Evolutionary conservation across 371 early-diverging fungal genomes (phyloP).

Genomic region (Circinella umbellata): DNA sequence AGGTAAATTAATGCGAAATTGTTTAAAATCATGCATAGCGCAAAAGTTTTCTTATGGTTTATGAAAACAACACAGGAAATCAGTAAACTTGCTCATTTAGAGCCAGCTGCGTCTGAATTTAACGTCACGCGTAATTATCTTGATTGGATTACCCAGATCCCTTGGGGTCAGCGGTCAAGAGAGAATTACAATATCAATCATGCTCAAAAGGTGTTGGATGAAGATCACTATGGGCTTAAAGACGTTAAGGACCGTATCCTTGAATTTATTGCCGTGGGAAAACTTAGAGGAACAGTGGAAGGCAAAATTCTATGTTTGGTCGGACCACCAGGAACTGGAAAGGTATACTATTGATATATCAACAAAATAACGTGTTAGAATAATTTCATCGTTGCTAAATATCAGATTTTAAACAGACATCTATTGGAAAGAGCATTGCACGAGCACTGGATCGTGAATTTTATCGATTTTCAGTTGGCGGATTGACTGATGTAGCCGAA

Average conservation of each 20-base stretch:
- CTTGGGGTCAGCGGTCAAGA: conserved; percentile 89
- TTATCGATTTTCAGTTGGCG: conserved; percentile 96
- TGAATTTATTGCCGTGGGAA: conserved; percentile 97
- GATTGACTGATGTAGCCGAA: conserved; percentile 95
- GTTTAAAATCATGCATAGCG: no score
- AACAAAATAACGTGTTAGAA: background rate
- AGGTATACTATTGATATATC: conserved; percentile 31
- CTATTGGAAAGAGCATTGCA: conserved; percentile 96
- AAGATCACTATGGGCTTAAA: conserved; percentile 96
- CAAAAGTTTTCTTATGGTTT: no score
- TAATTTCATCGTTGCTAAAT: no score
- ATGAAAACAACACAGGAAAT: conserved; percentile 64
- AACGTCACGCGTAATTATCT: conserved; percentile 96
- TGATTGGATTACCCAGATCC: conserved; percentile 96
- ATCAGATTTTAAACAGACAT: conserved; percentile 55
- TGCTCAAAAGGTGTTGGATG: conserved; percentile 88
- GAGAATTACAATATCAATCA: conserved; percentile 90
- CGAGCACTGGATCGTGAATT: conserved; percentile 93
- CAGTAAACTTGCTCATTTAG: conserved; percentile 88
- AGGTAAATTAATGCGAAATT: conserved; percentile 49
- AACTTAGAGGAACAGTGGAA: conserved; percentile 90
- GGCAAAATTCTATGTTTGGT: conserved; percentile 96
- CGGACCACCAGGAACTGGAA: conserved; percentile 97
- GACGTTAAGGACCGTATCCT: conserved; percentile 98
- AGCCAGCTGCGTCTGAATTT: conserved; percentile 94